Base-by-base conservation (phyloP, 192 early-diverging fungal species). In the Gigaspora rosea region DNA sequence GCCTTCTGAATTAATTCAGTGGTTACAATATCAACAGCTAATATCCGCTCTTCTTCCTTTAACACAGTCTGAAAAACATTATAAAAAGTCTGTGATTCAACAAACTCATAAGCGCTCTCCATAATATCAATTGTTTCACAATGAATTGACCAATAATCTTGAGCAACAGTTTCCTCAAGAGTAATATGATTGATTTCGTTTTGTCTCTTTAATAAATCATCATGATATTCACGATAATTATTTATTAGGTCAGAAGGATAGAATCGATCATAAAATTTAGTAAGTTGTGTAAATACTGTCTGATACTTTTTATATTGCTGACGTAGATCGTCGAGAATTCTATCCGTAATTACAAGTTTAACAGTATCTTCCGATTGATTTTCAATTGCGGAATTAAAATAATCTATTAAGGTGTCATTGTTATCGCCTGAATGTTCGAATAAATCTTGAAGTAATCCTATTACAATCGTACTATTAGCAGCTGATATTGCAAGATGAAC, bases 21-120 rank as follows among this genome's bases (percentile, higher is more conserved):
- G 13, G 62, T 35, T 35, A 76, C 12, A n/a, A 16, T 54, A 12
- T 46, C n/a, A n/a, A 76, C 74, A 35, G 33, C n/a, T 13, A 66
- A 66, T 2, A n/a, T 18, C 16, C 8, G 8, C 15, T 66, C 36
- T 22, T 48, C 46, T 10, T 0, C 0, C 27, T 63, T 63, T 33
- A 66, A 10, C 0, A 1, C 46, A 3, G 18, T 4, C 4, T 66
- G 35, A 10, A 66, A 66, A 47, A 66, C 10, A 66, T 66, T 66
- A 47, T 10, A 9, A 35, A 66, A 66, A n/a, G 36, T 66, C 7
- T 8, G 13, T 16, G 63, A 65, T 16, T 65, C 52, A n/a, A n/a
- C 4, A 4, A 56, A 56, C 4, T 56, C 4, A 56, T 18, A 56
- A 15, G 18, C 8, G 12, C 4, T 5, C 12, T 56, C 52, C 18